Percentiles rank a stretch among this genome's conserved stretches.
Evolutionary conservation across 129 eudicot genomes (phyloP).

Genomic region (Artemisia tridentata): DNA sequence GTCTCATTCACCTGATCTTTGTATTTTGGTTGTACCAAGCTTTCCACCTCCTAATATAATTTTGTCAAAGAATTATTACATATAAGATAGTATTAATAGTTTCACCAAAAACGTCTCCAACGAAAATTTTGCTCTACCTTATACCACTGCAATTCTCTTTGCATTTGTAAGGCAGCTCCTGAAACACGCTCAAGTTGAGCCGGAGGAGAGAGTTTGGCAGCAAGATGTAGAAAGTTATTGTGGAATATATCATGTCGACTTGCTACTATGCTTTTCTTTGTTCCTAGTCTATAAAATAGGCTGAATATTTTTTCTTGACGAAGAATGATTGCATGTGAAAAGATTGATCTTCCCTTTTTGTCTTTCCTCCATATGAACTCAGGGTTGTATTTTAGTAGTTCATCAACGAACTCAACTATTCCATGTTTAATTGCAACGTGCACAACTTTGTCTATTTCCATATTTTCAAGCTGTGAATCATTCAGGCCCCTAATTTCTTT

Average conservation of each 20-base stretch:
- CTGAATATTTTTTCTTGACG: constrained; percentile 52
- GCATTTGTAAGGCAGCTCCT: constrained; percentile 60
- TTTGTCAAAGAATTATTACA: background rate
- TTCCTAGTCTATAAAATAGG: constrained; percentile 39
- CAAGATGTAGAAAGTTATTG: constrained; percentile 53
- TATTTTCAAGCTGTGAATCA: constrained; percentile 24
- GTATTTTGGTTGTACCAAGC: constrained; percentile 46
- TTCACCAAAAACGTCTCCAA: background rate
- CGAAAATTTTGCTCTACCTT: constrained; percentile 30
- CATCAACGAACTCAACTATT: constrained; percentile 35
- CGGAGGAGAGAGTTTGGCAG: constrained; percentile 53
- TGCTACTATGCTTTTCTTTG: constrained; percentile 45
- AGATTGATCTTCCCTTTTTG: constrained; percentile 47
- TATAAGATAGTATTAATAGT: too few relatives aligned
- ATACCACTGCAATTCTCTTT: constrained; percentile 54
- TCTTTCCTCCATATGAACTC: constrained; percentile 56
- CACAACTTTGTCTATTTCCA: constrained; percentile 43
- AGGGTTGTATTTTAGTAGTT: constrained; percentile 40
- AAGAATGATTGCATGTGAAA: constrained; percentile 45
- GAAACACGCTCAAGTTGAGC: constrained; percentile 52
- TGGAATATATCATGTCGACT: constrained; percentile 47
- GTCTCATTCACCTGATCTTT: constrained; percentile 43
- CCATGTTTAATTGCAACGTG: constrained; percentile 51
- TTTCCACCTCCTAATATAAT: constrained; percentile 44
- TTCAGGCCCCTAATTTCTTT: constrained; percentile 24